Conservation (phyloP, 2,329 filamentous ascomycete species). For the Boeremia exigua region DNA sequence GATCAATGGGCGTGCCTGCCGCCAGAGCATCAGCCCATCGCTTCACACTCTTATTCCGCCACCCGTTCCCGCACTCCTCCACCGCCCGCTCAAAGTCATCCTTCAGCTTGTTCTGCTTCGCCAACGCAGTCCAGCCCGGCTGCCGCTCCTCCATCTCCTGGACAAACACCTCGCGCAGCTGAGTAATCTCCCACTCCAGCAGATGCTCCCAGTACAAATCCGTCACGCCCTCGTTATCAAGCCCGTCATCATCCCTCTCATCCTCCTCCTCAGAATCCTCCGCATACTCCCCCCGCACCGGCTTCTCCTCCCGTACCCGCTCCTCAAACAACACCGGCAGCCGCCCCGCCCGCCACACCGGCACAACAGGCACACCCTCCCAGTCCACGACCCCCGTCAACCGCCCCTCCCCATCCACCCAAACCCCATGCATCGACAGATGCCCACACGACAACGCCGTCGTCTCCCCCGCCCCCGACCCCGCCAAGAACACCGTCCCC, state of each 20-base stretch:
- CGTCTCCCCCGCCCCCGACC: background rate
- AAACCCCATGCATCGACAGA: conserved; percentile 20
- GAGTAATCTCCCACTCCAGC: conserved; percentile 16
- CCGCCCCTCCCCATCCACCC: conserved; percentile 13
- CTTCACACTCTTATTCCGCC: conserved; percentile 3
- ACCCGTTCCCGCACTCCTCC: background rate
- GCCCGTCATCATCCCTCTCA: conserved; percentile 1
- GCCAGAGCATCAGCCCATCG: background rate
- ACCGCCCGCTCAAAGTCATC: conserved; percentile 2
- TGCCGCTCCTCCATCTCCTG: background rate
- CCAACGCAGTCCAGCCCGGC: background rate
- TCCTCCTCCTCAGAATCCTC: conserved; percentile 3
- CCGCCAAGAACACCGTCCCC: conserved; percentile 7
- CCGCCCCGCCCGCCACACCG: conserved; percentile 18
- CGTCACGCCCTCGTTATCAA: conserved; percentile 16
- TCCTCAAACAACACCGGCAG: conserved; percentile 17
- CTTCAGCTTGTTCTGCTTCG: background rate
- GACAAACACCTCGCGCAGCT: conserved; percentile 13
- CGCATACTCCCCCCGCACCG: background rate
- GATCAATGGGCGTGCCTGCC: background rate
- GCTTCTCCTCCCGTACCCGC: conserved; percentile 6
- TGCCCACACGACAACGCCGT: conserved; percentile 15
- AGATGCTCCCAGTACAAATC: conserved; percentile 18
- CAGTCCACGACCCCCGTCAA: conserved; percentile 22
- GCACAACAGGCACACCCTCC: conserved; percentile 19